A percentile compares a stretch with the other conserved stretches of the same genome.
Conservation (phyloP, 1,284 basidiomycete genomes). For the Ustilago crameri region DNA sequence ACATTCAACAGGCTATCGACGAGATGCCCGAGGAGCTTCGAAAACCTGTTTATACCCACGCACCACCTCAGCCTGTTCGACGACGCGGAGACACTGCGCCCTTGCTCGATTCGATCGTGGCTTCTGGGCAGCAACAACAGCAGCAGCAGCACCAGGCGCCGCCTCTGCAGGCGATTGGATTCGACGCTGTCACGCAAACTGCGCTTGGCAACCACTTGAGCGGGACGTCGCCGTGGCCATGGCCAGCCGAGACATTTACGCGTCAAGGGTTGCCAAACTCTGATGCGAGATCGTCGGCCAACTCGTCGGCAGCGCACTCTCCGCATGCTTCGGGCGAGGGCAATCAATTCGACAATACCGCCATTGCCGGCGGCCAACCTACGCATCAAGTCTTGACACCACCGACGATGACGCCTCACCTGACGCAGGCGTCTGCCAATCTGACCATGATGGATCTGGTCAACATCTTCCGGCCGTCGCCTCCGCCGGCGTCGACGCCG, state of each 20-base stretch:
- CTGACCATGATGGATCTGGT: slow-evolving; percentile 37
- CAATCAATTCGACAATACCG: background rate
- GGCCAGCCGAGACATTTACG: slow-evolving; percentile 45
- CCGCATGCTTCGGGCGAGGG: slow-evolving; percentile 7
- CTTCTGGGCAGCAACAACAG: slow-evolving; percentile 8
- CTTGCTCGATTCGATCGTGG: slow-evolving; percentile 20
- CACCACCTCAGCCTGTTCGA: slow-evolving; percentile 27
- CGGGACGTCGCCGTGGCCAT: slow-evolving; percentile 35
- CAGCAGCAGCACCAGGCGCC: slow-evolving; percentile 15
- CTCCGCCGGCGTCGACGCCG: slow-evolving; percentile 25
- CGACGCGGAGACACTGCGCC: slow-evolving; percentile 20
- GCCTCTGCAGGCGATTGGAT: slow-evolving; percentile 38
- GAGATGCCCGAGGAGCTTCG: slow-evolving; percentile 50
- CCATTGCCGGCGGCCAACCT: slow-evolving; percentile 10
- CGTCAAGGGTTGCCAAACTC: slow-evolving; percentile 37
- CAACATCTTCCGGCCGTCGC: slow-evolving; percentile 47
- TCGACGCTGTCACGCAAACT: slow-evolving; percentile 29
- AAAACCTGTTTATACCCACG: slow-evolving; percentile 30
- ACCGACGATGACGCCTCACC: slow-evolving; percentile 2
- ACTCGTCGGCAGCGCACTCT: slow-evolving; percentile 24
- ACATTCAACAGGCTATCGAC: slow-evolving; percentile 26
- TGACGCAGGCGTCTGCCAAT: background rate
- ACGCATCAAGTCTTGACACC: slow-evolving; percentile 20
- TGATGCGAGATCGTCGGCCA: slow-evolving; percentile 21
- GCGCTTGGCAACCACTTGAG: slow-evolving; percentile 33